These are phyloP conservation scores for Plantago elongata DNA, from an alignment of 257 asterid species.

Conservation along the genomic window DNA sequence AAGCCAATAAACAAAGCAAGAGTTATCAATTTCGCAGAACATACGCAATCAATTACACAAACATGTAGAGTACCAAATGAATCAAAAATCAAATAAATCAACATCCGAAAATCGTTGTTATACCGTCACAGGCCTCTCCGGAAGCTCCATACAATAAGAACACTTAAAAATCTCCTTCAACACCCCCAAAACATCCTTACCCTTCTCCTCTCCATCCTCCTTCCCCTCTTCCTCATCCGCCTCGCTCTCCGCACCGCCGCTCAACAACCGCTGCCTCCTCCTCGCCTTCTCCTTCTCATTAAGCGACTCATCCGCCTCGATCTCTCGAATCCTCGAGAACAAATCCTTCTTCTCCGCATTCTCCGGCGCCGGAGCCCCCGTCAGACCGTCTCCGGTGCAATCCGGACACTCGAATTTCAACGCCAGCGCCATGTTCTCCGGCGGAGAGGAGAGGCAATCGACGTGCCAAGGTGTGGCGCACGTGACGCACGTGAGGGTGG, in stretches of 20 bases:
- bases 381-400: conserved; percentile 59
- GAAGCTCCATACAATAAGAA: conserved; percentile 73
- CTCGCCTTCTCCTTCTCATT: conserved; percentile 65
- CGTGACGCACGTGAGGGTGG: conserved; percentile 47
- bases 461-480: conserved; percentile 90
- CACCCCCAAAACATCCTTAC: conserved; percentile 40
- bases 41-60: not conserved
- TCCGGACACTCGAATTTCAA: conserved; percentile 59
- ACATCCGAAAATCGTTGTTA: not conserved
- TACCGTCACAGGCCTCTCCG: conserved; percentile 87
- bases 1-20: too few species aligned
- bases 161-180: conserved; percentile 65
- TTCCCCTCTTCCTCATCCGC: conserved; percentile 19
- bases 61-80: not conserved
- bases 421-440: conserved; percentile 31
- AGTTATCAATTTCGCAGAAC: too few species aligned
- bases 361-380: conserved; percentile 43
- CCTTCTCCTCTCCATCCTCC: conserved; percentile 28
- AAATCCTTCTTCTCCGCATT: conserved; percentile 35
- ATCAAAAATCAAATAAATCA: too few species aligned
- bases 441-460: conserved; percentile 36
- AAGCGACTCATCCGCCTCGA: conserved; percentile 54
- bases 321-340: conserved; percentile 48
- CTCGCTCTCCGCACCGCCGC: conserved; percentile 28
- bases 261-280: conserved; percentile 51